phyloP scores from a whole-genome alignment of 345 rosid genomes.

The Eucalyptus paniculata region DNA sequence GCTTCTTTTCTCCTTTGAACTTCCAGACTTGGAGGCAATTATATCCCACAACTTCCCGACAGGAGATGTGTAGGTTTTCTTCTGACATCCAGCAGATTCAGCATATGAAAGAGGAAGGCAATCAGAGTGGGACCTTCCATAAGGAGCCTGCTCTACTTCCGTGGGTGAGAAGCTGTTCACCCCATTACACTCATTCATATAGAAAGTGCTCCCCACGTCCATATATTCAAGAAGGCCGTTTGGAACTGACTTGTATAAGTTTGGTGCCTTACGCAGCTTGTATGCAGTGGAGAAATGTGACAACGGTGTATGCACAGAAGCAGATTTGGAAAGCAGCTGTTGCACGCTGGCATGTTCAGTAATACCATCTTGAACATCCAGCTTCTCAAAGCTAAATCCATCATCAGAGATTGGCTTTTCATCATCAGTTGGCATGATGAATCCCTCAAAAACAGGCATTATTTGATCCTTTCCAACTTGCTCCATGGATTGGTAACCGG shows the following conservation, averaged over 20 bases:
- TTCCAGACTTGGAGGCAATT: constrained; percentile 35
- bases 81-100: constrained; percentile 20
- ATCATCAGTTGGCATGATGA: constrained; percentile 30
- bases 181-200: neutral
- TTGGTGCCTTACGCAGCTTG: constrained; percentile 14
- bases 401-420: constrained; percentile 13
- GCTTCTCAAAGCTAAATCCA: constrained; percentile 22
- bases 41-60: constrained; percentile 69
- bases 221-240: constrained; percentile 46
- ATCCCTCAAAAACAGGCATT: constrained; percentile 55
- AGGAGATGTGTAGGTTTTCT: constrained; percentile 49
- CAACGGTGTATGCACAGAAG: constrained; percentile 46
- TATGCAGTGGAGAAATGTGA: constrained; percentile 30
- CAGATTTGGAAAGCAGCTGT: constrained; percentile 65
- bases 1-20: constrained; percentile 65
- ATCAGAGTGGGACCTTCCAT: constrained; percentile 30
- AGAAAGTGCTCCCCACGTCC: constrained; percentile 8
- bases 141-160: constrained; percentile 12
- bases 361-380: constrained; percentile 36
- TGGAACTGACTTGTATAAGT: constrained; percentile 50
- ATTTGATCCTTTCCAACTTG: constrained; percentile 11
- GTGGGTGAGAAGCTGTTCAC: constrained; percentile 12
- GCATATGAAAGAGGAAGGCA: constrained; percentile 22
- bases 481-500: constrained; percentile 11
- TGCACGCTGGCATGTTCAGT: constrained; percentile 38